phyloP scores from a whole-genome alignment of 805 yeast genomes.

The Kluyveromyces siamensis region DNA sequence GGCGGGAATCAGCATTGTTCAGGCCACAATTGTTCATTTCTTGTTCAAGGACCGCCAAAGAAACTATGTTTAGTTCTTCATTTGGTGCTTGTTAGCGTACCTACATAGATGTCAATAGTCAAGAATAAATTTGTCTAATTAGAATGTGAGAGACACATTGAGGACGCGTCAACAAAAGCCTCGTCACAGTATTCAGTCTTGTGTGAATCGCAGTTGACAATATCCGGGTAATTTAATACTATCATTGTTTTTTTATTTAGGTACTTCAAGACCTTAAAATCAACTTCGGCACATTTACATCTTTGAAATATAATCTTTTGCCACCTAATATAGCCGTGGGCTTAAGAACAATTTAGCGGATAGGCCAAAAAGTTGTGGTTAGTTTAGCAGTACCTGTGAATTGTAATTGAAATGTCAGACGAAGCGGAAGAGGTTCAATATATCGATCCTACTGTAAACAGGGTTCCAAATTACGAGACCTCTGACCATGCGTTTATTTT shows the following conservation, averaged over 20 bases:
- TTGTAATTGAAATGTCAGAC: constrained; percentile 4
- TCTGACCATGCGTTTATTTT: constrained; percentile 74
- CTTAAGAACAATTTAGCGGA: not conserved
- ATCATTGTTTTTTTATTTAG: too few relatives aligned
- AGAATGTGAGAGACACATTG: too few relatives aligned
- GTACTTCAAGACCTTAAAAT: not conserved
- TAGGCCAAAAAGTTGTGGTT: not conserved
- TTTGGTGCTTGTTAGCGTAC: not conserved
- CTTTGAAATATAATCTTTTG: not conserved
- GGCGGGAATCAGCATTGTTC: constrained; percentile 68
- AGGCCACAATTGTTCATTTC: constrained; percentile 74
- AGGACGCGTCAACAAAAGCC: too few relatives aligned
- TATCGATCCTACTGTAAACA: constrained; percentile 25
- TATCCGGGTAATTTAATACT: not conserved
- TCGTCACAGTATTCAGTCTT: not conserved
- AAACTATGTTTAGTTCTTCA: constrained; percentile 27
- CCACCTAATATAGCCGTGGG: not conserved
- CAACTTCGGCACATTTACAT: not conserved
- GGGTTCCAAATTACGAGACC: constrained; percentile 72
- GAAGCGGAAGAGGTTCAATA: constrained; percentile 17
- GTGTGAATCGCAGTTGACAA: not conserved
- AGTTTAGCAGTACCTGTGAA: not conserved
- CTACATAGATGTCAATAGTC: not conserved
- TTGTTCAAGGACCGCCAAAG: constrained; percentile 51
- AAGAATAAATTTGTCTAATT: not conserved